Evolutionary conservation across 306 rosid species (phyloP).

Genomic region (Canavalia ensiformis): DNA sequence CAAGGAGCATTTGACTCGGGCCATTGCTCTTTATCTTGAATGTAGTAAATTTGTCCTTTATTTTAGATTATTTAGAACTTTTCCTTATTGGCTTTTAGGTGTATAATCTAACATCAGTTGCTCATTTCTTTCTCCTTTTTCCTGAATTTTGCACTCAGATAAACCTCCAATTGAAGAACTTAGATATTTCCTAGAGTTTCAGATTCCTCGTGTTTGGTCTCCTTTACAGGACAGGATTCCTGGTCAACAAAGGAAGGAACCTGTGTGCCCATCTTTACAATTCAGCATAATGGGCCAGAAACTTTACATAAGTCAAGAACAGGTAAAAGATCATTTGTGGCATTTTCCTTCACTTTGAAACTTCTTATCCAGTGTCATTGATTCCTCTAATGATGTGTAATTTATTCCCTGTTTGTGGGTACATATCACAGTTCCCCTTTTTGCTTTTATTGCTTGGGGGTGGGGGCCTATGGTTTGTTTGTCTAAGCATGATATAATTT

Average conservation of each 20-base stretch:
- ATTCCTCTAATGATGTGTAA: background rate
- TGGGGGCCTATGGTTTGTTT: background rate
- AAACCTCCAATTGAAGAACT: conserved; percentile 97
- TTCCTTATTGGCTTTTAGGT: conserved; percentile 23
- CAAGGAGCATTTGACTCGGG: conserved; percentile 74
- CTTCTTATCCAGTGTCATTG: conserved; percentile 23
- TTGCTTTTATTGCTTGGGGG: background rate
- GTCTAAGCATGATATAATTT: conserved; percentile 21
- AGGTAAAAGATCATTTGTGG: conserved; percentile 56
- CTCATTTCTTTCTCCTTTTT: conserved; percentile 14
- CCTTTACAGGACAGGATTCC: conserved; percentile 71
- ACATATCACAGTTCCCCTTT: background rate
- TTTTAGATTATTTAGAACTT: background rate
- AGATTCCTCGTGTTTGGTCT: conserved; percentile 88
- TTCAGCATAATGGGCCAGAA: conserved; percentile 98
- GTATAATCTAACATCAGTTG: conserved; percentile 21
- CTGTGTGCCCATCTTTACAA: conserved; percentile 93
- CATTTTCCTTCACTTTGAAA: conserved; percentile 8
- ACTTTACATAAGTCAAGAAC: conserved; percentile 90
- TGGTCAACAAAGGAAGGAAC: conserved; percentile 94
- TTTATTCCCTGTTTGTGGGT: background rate
- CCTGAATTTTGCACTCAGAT: conserved; percentile 59
- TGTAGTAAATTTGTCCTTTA: conserved; percentile 59
- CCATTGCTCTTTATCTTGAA: conserved; percentile 88
- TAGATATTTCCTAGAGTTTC: conserved; percentile 92